Evolutionary conservation across 1,284 basidiomycete species (phyloP).

Genomic region (Inonotus obliquus): DNA sequence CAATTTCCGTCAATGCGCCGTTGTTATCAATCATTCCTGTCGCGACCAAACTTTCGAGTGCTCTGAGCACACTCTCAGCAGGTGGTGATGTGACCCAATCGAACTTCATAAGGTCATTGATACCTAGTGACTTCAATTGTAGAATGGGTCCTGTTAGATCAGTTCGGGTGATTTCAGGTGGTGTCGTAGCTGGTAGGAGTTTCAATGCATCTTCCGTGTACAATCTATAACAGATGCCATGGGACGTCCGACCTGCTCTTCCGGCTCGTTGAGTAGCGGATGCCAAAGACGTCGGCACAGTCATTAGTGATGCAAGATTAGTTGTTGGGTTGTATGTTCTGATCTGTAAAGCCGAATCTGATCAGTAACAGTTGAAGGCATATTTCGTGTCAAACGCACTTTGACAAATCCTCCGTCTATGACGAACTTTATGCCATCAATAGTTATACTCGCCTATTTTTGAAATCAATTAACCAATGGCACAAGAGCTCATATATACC

Average conservation of each 20-base stretch:
- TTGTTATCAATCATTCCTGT: slow-evolving; percentile 71
- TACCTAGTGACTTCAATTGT: slow-evolving; percentile 90
- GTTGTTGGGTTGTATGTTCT: slow-evolving; percentile 81
- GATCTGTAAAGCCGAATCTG: slow-evolving; percentile 44
- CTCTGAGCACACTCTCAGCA: slow-evolving; percentile 79
- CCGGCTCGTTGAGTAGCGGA: slow-evolving; percentile 88
- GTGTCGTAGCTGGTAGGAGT: slow-evolving; percentile 59
- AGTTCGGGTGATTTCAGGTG: slow-evolving; percentile 86
- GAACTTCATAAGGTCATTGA: slow-evolving; percentile 94
- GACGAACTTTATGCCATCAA: slow-evolving; percentile 94
- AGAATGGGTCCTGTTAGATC: slow-evolving; percentile 88
- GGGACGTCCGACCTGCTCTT: slow-evolving; percentile 84
- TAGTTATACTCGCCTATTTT: slow-evolving; percentile 84
- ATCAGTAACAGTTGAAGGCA: slow-evolving; percentile 17
- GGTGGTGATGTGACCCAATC: slow-evolving; percentile 91
- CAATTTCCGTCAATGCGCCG: slow-evolving; percentile 60
- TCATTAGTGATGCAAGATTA: slow-evolving; percentile 75
- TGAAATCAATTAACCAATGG: not conserved
- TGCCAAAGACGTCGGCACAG: slow-evolving; percentile 76
- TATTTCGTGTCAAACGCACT: slow-evolving; percentile 38
- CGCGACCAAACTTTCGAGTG: slow-evolving; percentile 68
- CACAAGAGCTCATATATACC: not conserved
- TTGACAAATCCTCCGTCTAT: slow-evolving; percentile 95
- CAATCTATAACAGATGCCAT: slow-evolving; percentile 91
- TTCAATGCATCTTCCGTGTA: slow-evolving; percentile 68